These are phyloP conservation scores for Herpetospermum pedunculosum DNA, from an alignment of 306 rosid species.

Conservation along the genomic window DNA sequence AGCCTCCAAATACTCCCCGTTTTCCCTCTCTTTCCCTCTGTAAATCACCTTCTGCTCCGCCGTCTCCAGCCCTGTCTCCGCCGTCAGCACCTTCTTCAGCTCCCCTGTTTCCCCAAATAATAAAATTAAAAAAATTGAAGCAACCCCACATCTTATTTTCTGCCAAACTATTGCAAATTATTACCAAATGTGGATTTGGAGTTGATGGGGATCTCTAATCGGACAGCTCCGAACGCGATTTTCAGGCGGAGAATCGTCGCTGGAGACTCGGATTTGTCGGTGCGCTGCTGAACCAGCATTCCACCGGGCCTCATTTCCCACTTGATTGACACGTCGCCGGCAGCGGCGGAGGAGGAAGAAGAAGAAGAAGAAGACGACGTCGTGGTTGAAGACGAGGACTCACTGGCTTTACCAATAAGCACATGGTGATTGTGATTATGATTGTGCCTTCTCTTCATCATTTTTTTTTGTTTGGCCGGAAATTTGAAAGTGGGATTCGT, in stretches of 20 bases:
- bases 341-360: neutral
- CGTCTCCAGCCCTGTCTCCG: slow-evolving; percentile 40
- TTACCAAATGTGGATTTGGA: slow-evolving; percentile 60
- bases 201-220: slow-evolving; percentile 51
- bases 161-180: neutral
- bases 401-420: slow-evolving; percentile 10
- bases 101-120: slow-evolving; percentile 44
- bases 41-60: slow-evolving; percentile 48
- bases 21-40: slow-evolving; percentile 57
- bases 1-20: slow-evolving; percentile 48
- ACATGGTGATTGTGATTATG: neutral
- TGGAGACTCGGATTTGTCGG: slow-evolving; percentile 12
- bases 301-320: slow-evolving; percentile 92
- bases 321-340: slow-evolving; percentile 23
- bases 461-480: neutral
- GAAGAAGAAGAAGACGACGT: slow-evolving; percentile 5
- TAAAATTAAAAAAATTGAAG: neutral
- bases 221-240: slow-evolving; percentile 44
- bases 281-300: slow-evolving; percentile 67
- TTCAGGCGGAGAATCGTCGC: slow-evolving; percentile 34
- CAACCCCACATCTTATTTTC: neutral
- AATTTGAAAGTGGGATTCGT: neutral
- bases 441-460: slow-evolving; percentile 31
- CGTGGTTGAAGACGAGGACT: neutral
- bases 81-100: slow-evolving; percentile 59